Evolutionary conservation across 148 eudicot species (phyloP).

Genomic region (Persicaria tinctoria): DNA sequence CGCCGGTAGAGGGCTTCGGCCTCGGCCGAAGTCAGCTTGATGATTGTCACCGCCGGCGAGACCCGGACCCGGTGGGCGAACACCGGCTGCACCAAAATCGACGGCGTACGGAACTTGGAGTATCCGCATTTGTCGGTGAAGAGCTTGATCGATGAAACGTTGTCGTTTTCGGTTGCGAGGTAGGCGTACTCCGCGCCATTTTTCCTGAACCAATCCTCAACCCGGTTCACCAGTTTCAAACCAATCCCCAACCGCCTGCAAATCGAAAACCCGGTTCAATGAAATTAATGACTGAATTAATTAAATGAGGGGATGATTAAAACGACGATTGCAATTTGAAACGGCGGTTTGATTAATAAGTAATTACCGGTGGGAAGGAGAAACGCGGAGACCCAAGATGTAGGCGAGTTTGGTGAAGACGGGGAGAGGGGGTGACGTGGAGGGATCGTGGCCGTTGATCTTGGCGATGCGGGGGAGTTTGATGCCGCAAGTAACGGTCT

Average conservation of each 20-base stretch:
- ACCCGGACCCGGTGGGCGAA: constrained; percentile 58
- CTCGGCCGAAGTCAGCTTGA: constrained; percentile 46
- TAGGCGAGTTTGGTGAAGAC: constrained; percentile 75
- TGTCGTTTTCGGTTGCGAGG: constrained; percentile 80
- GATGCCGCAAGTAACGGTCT: constrained; percentile 74
- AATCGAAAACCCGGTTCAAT: not conserved
- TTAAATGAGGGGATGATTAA: not conserved
- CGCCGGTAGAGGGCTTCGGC: constrained; percentile 73
- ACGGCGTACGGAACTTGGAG: constrained; percentile 84
- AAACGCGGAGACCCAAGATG: constrained; percentile 85
- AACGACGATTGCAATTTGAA: not conserved
- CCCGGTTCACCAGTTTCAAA: constrained; percentile 42
- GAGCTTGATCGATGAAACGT: constrained; percentile 59
- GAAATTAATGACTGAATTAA: not conserved
- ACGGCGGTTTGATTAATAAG: not conserved
- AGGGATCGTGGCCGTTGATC: constrained; percentile 10
- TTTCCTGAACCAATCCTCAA: constrained; percentile 73
- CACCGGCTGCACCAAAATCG: constrained; percentile 80
- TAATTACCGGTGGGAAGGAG: constrained; percentile 58
- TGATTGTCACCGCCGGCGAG: constrained; percentile 26
- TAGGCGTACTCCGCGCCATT: constrained; percentile 80
- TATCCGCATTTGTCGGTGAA: constrained; percentile 77
- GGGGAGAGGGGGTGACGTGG: constrained; percentile 25
- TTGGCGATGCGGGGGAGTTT: constrained; percentile 31
- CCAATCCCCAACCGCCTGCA: constrained; percentile 85